A percentile compares a stretch with the other conserved stretches of the same genome.
Evolutionary conservation across 2,329 filamentous ascomycete species (phyloP).

Genomic region (Trichoderma hamatum): DNA sequence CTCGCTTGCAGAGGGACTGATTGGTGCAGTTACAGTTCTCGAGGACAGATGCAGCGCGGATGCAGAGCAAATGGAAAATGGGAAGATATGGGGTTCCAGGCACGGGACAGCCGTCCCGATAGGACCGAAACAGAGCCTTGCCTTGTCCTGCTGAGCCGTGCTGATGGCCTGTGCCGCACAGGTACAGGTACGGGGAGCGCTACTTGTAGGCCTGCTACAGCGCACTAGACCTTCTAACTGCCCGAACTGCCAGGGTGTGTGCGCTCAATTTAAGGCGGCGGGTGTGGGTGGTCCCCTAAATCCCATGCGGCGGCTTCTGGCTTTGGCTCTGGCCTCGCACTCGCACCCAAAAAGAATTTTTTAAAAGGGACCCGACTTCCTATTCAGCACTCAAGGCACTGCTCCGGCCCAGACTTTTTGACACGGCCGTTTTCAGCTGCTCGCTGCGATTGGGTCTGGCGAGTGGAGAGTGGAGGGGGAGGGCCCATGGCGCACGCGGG

Average conservation of each 20-base stretch:
- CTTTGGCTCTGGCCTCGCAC: neutral
- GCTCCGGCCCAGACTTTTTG: constrained; percentile 5
- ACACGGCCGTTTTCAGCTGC: neutral
- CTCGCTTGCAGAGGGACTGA: constrained; percentile 1
- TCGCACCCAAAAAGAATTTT: neutral
- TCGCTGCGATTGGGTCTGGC: constrained; percentile 8
- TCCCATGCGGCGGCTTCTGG: neutral
- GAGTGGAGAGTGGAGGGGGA: constrained; percentile 4
- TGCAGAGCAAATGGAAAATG: constrained; percentile 10
- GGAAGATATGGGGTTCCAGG: constrained; percentile 20
- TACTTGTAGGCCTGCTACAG: constrained; percentile 1
- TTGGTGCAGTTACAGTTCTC: neutral
- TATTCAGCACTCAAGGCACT: neutral
- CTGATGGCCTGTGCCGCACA: constrained; percentile 1
- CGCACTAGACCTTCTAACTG: neutral
- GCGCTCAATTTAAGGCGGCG: neutral
- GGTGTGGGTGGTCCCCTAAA: neutral
- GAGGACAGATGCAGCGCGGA: neutral
- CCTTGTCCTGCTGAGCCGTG: constrained; percentile 4
- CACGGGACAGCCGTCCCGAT: constrained; percentile 23
- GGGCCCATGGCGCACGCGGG: constrained; percentile 3
- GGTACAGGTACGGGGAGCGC: neutral
- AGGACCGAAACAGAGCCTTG: constrained; percentile 22
- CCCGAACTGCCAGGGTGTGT: neutral
- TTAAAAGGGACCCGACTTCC: neutral